Conservation (phyloP, 164 flowering plant species). For the Brasenia schreberi region DNA sequence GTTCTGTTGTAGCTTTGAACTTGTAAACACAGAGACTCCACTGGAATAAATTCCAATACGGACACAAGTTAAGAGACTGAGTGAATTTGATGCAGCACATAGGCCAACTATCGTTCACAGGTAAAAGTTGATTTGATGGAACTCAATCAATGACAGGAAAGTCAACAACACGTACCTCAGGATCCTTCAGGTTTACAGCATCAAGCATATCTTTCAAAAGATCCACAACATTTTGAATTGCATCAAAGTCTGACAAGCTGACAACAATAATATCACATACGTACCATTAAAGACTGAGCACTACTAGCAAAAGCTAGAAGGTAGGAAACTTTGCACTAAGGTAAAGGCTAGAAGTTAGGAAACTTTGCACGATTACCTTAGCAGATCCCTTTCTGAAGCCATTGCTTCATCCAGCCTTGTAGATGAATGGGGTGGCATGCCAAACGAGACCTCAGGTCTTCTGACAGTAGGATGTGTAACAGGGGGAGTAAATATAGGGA, state of each 20-base stretch:
- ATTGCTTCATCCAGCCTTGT: constrained; percentile 88
- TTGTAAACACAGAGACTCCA: too few relatives aligned
- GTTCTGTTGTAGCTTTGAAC: too few relatives aligned
- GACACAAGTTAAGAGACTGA: too few relatives aligned
- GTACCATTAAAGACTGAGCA: neutral
- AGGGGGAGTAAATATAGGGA: constrained; percentile 81
- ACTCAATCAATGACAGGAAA: too few relatives aligned
- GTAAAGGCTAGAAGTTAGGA: neutral
- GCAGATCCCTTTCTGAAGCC: constrained; percentile 64
- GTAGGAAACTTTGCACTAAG: neutral
- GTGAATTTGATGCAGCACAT: too few relatives aligned
- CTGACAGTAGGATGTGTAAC: constrained; percentile 32
- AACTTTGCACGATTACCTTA: constrained; percentile 31
- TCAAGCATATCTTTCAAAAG: constrained; percentile 84
- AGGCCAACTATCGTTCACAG: too few relatives aligned
- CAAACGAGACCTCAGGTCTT: constrained; percentile 51
- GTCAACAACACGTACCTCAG: constrained; percentile 25
- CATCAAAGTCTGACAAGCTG: constrained; percentile 53
- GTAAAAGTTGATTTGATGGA: too few relatives aligned
- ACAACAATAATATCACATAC: neutral
- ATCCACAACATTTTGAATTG: constrained; percentile 59
- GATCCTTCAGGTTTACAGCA: constrained; percentile 67
- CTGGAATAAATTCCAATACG: too few relatives aligned
- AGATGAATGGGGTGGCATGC: constrained; percentile 73
- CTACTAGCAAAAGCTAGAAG: neutral